These are phyloP conservation scores for Penicillium sp. DNA, from an alignment of 2,329 filamentous ascomycete species.

Conservation along the genomic window DNA sequence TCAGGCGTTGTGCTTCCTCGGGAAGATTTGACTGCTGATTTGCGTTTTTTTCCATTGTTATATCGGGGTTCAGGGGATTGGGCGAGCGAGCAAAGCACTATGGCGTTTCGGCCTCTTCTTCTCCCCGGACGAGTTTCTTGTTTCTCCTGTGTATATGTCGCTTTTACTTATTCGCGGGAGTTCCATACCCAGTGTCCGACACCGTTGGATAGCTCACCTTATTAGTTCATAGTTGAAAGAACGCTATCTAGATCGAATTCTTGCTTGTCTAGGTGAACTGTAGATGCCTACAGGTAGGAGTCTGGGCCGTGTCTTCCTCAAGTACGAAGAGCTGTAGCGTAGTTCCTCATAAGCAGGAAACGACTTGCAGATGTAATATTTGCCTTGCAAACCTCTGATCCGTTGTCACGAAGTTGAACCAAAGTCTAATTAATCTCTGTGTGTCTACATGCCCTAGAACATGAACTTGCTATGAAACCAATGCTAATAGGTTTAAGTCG, in stretches of 20 bases:
- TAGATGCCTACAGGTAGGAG: too few species aligned
- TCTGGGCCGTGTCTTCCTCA: too few species aligned
- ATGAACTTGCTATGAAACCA: background rate
- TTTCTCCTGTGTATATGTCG: slow-evolving; percentile 17
- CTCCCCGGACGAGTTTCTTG: slow-evolving; percentile 6
- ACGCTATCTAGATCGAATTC: background rate
- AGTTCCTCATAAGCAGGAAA: too few species aligned
- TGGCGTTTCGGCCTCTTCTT: slow-evolving; percentile 24
- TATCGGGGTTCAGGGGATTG: slow-evolving; percentile 12
- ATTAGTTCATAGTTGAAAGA: slow-evolving; percentile 6
- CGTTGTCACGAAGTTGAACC: background rate
- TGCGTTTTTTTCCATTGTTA: slow-evolving; percentile 7
- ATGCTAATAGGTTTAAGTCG: too few species aligned
- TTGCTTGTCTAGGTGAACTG: too few species aligned
- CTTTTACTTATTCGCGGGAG: slow-evolving; percentile 9
- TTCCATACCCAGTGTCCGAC: slow-evolving; percentile 15
- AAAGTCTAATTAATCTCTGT: background rate
- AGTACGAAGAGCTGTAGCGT: too few species aligned
- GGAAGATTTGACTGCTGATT: slow-evolving; percentile 5
- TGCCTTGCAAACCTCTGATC: too few species aligned
- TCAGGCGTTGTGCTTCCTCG: slow-evolving; percentile 19
- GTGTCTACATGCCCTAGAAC: background rate
- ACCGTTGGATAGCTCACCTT: slow-evolving; percentile 5
- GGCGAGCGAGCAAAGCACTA: slow-evolving; percentile 20
- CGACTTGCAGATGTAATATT: too few species aligned